Evolutionary conservation across 1,139 yeast species (phyloP), one percentile per base, ranked within the genome.

Genomic region (Suhomyces chickasaworum): DNA sequence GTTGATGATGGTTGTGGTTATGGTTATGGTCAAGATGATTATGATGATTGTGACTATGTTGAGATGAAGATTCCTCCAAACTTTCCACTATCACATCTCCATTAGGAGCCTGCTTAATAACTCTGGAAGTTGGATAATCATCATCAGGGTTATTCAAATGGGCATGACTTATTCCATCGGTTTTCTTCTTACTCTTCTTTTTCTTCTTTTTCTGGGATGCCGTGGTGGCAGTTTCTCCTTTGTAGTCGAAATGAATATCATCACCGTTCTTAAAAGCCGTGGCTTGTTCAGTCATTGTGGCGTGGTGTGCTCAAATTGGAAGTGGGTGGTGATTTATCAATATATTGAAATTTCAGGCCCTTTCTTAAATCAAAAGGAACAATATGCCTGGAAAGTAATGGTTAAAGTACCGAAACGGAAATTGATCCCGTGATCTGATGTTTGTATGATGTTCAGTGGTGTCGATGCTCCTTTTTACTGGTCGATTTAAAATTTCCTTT

Each of bases 71-170:
- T 2, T 42, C 43, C 42, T 43, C 70, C 41, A 80, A 57, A 51
- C 80, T 70, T 53, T 81, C 78, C 46, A 87, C 87, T 51, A 86
- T 76, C 22, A 86, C 87, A 56, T 84, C 87, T 3, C 93, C 95
- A 60, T 85, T 83, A 3, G 86, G 77, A 1, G 81, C 86, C 60
- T 84, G 86, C 58, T 83, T 85, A 53, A 86, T 83, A 2, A 86
- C 84, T 49, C 95, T 63, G 2, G 89, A 83, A 5, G 81, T 75
- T 1, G 95, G 95, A 60, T 86, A 86, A 13, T 83, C 89, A 13
- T 75, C 78, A 13, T 78, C 75, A 3, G 84, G 82, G 51, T 81
- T 73, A 60, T 77, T 78, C 41, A 82, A 56, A 39, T 79, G 75
- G 10, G 80, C 83, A 45, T 68, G 67, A 9, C 67, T 47, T 2